Conservation (phyloP, 495 filamentous ascomycete genomes). For the Penicillium cataractarum region DNA sequence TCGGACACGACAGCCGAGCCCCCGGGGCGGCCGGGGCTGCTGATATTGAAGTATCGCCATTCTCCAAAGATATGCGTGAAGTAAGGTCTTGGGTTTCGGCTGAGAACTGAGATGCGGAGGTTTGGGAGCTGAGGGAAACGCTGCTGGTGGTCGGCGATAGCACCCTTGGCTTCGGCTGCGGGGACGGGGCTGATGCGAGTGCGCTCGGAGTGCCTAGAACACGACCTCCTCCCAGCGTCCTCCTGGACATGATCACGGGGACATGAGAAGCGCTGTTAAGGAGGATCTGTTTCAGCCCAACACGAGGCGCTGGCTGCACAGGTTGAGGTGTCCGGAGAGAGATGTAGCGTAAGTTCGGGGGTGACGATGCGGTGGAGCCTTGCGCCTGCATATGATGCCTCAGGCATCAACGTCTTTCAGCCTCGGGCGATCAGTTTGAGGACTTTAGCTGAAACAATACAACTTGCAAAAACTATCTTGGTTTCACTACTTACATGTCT, state of each 20-base stretch:
- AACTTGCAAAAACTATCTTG: no score
- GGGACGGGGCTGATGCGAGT: conserved; percentile 65
- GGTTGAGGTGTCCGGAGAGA: conserved; percentile 15
- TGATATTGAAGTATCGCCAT: conserved; percentile 51
- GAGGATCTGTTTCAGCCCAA: conserved; percentile 20
- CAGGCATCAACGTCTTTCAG: conserved; percentile 20
- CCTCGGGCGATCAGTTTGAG: conserved; percentile 7
- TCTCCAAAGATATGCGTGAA: conserved; percentile 59
- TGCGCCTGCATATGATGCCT: conserved; percentile 14
- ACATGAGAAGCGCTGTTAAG: conserved; percentile 41
- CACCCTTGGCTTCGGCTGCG: conserved; percentile 56
- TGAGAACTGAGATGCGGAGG: conserved; percentile 62
- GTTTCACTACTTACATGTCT: no score
- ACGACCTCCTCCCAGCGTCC: conserved; percentile 86
- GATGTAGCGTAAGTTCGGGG: conserved; percentile 21
- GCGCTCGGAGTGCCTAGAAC: conserved; percentile 81
- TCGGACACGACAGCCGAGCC: conserved; percentile 81
- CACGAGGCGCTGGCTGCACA: conserved; percentile 28
- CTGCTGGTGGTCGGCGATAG: conserved; percentile 65
- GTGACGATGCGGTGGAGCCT: conserved; percentile 38
- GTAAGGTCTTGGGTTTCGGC: conserved; percentile 61
- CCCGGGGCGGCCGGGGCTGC: conserved; percentile 57
- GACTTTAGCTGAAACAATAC: background rate
- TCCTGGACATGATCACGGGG: conserved; percentile 68
- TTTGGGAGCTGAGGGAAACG: conserved; percentile 62